These are phyloP conservation scores for Macrolepiota fuliginosa DNA, from an alignment of 768 basidiomycete species.

Conservation along the genomic window DNA sequence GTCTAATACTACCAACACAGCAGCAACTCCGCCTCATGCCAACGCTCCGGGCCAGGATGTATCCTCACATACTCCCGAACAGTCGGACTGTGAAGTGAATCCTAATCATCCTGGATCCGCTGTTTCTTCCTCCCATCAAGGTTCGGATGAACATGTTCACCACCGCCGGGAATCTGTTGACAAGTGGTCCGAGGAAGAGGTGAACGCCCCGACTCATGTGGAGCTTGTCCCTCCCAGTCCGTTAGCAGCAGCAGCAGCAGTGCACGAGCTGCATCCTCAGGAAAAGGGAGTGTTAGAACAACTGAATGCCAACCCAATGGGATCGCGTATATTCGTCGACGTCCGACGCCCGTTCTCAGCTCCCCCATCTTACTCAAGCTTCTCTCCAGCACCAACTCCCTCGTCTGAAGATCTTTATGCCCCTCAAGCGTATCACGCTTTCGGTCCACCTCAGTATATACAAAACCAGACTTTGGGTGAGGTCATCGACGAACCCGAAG, in stretches of 20 bases:
- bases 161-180: not conserved
- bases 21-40: not conserved
- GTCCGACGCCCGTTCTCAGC: constrained; percentile 4
- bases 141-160: not conserved
- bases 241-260: not conserved
- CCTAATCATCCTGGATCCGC: not conserved
- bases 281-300: not conserved
- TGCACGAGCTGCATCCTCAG: not conserved
- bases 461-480: not conserved
- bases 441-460: not conserved
- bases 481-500: not conserved
- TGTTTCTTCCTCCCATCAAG: not conserved
- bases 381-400: constrained; percentile 8
- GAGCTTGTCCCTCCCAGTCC: not conserved
- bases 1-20: not conserved
- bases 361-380: constrained; percentile 2
- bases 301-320: too few species aligned
- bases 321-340: not conserved
- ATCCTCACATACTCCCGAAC: not conserved
- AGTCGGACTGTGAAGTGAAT: not conserved
- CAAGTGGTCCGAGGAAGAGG: not conserved
- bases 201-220: not conserved
- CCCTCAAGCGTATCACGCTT: not conserved
- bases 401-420: not conserved
- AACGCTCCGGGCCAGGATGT: not conserved